These are phyloP conservation scores for fission yeast (Schizosaccharomyces pombe) DNA, from an alignment of 805 yeast species.

Conservation along the genomic window DNA sequence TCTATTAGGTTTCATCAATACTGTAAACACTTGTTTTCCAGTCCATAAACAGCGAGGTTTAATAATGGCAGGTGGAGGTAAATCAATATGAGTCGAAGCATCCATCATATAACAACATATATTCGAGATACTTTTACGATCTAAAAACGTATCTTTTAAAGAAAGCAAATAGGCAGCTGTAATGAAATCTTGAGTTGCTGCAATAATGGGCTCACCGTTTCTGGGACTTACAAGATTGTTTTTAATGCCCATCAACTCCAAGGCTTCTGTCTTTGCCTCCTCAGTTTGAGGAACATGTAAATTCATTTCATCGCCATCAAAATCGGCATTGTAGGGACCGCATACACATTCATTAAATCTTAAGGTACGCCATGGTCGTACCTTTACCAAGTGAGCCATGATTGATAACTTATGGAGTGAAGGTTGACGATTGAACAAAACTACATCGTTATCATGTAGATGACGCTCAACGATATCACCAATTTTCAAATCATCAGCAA, in stretches of 20 bases:
- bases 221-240: conserved; percentile 85
- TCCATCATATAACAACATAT: conserved; percentile 88
- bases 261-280: conserved; percentile 97
- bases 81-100: conserved; percentile 62
- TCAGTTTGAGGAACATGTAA: conserved; percentile 97
- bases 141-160: conserved; percentile 79
- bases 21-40: conserved; percentile 82
- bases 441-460: conserved; percentile 90
- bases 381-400: conserved; percentile 82
- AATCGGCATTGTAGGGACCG: conserved; percentile 97
- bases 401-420: conserved; percentile 87
- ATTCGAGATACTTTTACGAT: conserved; percentile 64
- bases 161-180: conserved; percentile 87
- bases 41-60: conserved; percentile 89
- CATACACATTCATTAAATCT: conserved; percentile 95
- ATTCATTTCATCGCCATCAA: conserved; percentile 98
- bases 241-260: conserved; percentile 92
- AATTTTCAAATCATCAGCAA: conserved; percentile 51
- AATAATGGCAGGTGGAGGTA: conserved; percentile 85
- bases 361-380: conserved; percentile 95
- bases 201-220: conserved; percentile 96
- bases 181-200: conserved; percentile 97
- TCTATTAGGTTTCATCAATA: conserved; percentile 64
- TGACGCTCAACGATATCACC: conserved; percentile 96
- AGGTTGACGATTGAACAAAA: conserved; percentile 90